These are phyloP conservation scores for Eucalyptus marginata DNA, from an alignment of 345 rosid species.

Conservation along the genomic window DNA sequence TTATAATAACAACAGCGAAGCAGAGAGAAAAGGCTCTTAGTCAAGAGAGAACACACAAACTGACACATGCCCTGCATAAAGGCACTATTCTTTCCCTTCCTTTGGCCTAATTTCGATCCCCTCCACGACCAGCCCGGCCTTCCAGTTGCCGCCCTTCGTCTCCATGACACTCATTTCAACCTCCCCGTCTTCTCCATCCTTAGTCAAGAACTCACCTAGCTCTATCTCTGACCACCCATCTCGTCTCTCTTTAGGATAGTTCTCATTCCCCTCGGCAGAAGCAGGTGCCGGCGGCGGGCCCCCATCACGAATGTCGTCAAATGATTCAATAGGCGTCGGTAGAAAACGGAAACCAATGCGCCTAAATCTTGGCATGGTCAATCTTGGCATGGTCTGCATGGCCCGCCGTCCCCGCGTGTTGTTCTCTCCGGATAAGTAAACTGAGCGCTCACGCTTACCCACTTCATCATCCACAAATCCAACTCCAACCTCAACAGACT, in stretches of 20 bases:
- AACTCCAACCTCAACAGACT: slow-evolving; percentile 1
- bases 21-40: not conserved
- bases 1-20: not conserved
- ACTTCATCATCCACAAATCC: not conserved
- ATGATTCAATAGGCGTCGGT: not conserved
- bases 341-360: not conserved
- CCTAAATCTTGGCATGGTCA: not conserved
- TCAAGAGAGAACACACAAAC: not conserved
- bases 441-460: not conserved
- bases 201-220: slow-evolving; percentile 8
- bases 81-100: not conserved
- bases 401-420: not conserved
- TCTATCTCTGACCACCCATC: slow-evolving; percentile 30
- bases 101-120: slow-evolving; percentile 35
- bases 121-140: slow-evolving; percentile 13
- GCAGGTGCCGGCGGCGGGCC: not conserved
- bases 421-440: not conserved
- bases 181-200: slow-evolving; percentile 1
- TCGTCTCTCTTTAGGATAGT: not conserved
- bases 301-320: not conserved
- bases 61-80: not conserved
- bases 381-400: not conserved
- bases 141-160: not conserved
- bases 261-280: not conserved
- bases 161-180: slow-evolving; percentile 4